Conservation (phyloP, 2,329 filamentous ascomycete genomes). For the Colletotrichum sp. region DNA sequence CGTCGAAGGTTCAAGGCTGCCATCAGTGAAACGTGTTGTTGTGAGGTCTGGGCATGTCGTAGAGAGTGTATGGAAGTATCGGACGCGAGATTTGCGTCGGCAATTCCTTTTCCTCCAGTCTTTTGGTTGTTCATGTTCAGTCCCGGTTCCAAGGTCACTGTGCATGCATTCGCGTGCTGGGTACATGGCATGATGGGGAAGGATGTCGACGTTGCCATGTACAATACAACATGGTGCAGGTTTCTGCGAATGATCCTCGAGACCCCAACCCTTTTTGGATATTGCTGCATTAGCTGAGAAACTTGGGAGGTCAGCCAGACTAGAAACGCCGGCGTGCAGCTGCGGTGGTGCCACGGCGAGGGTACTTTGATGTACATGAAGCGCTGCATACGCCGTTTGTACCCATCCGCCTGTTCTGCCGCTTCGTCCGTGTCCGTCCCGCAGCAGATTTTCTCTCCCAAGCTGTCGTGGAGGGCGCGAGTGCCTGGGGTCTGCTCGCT, state of each 20-base stretch:
- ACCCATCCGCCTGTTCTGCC: background rate
- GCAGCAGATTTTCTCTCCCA: background rate
- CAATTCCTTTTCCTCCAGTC: background rate
- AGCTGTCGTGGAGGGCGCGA: background rate
- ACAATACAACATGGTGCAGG: background rate
- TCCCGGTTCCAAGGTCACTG: background rate
- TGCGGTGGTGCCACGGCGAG: background rate
- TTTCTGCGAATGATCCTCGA: slow-evolving; percentile 5
- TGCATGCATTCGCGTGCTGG: background rate
- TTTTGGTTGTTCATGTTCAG: background rate
- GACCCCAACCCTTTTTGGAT: slow-evolving; percentile 1
- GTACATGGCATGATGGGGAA: background rate
- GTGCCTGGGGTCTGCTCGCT: background rate
- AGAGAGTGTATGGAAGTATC: background rate
- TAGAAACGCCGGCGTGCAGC: slow-evolving; percentile 7
- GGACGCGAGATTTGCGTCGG: background rate
- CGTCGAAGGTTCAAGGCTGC: background rate
- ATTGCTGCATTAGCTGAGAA: slow-evolving; percentile 11
- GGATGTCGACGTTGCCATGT: background rate
- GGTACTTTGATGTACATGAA: slow-evolving; percentile 6
- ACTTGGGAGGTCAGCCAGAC: slow-evolving; percentile 9
- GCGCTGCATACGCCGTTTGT: background rate
- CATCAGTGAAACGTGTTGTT: background rate
- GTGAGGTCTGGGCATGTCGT: background rate
- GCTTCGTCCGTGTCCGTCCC: background rate